Base-by-base conservation (phyloP, 2,329 filamentous ascomycete genomes). In the Xylaria sp. region DNA sequence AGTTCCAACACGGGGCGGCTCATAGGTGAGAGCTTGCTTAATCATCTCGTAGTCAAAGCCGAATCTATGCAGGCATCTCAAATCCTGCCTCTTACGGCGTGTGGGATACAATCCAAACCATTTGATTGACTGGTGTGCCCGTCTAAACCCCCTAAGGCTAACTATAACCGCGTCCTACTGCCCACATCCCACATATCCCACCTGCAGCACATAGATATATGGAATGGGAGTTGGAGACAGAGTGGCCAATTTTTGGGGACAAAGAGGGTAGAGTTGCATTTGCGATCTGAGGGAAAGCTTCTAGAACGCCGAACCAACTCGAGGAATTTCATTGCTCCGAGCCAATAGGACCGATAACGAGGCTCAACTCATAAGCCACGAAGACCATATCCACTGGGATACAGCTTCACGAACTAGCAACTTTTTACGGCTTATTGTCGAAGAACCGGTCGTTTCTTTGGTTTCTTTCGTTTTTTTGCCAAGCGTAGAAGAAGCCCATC, bases 341-440 rank as follows among this genome's bases (percentile, higher is more conserved):
- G 46, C 62, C 67, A 66, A 69, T 69, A 62, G 59, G 48, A 55
- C 67, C 63, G 39, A 69, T 69, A 60, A 49, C 66, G 67, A 69
- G 63, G 67, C 67, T 69, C 63, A 69, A 69, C 54, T 55, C 51
- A 28, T 18, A 25, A 41, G 52, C 57, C 33, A 43, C 36, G 13
- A 20, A 55, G 23, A 28, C 54, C 31, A 58, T 41, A 23, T 31
- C 63, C 36, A 28, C 48, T 41, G 12, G n/a, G 36, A 18, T 41
- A 49, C 57, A 66, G 49, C 64, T 66, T 39, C 41, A 41, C 49
- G 49, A 56, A 51, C 54, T 36, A 28, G 12, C 23, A n/a, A 52
- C 13, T 8, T 10, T 36, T 51, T 39, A 12, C n/a, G 57, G 62
- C 41, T 48, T 31, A 28, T 46, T 18, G 18, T 58, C 20, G 23